phyloP scores from a whole-genome alignment of 2,329 filamentous ascomycete genomes.

The Thelonectria discophora region DNA sequence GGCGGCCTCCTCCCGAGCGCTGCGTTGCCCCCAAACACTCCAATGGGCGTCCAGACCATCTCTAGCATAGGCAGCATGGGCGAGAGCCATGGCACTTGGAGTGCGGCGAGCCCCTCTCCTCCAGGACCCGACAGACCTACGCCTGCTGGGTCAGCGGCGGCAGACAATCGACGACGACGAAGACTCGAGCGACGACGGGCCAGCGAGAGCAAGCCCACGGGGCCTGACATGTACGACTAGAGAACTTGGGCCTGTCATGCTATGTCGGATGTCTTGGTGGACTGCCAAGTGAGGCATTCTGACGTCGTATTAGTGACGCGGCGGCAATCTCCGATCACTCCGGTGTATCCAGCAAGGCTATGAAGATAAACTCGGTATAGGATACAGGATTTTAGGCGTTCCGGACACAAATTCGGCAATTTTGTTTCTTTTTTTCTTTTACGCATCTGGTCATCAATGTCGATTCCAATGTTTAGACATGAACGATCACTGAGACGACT shows the following conservation, averaged over 20 bases:
- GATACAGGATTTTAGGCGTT: slow-evolving; percentile 36
- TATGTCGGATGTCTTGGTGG: slow-evolving; percentile 9
- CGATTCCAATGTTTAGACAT: slow-evolving; percentile 40
- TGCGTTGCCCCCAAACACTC: slow-evolving; percentile 25
- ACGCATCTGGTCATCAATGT: slow-evolving; percentile 28
- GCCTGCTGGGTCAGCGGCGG: slow-evolving; percentile 47
- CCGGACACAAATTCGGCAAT: slow-evolving; percentile 25
- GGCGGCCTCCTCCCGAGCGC: background rate
- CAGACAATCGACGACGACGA: slow-evolving; percentile 64
- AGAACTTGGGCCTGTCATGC: background rate
- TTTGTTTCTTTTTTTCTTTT: slow-evolving; percentile 22
- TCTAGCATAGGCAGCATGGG: slow-evolving; percentile 58
- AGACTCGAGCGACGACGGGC: slow-evolving; percentile 62
- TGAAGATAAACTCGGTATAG: slow-evolving; percentile 11
- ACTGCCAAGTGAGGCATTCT: background rate
- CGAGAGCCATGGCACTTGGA: slow-evolving; percentile 64
- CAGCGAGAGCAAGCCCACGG: slow-evolving; percentile 46
- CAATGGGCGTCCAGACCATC: slow-evolving; percentile 52
- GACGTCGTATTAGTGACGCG: slow-evolving; percentile 23
- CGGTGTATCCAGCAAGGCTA: slow-evolving; percentile 2
- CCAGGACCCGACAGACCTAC: slow-evolving; percentile 51
- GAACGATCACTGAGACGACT: slow-evolving; percentile 36
- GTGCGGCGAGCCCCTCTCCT: slow-evolving; percentile 59
- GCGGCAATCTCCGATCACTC: slow-evolving; percentile 13
- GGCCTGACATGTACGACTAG: slow-evolving; percentile 52